Base-by-base conservation (phyloP, 208 protist genomes). In the Trypanosomatidae sp. region DNA sequence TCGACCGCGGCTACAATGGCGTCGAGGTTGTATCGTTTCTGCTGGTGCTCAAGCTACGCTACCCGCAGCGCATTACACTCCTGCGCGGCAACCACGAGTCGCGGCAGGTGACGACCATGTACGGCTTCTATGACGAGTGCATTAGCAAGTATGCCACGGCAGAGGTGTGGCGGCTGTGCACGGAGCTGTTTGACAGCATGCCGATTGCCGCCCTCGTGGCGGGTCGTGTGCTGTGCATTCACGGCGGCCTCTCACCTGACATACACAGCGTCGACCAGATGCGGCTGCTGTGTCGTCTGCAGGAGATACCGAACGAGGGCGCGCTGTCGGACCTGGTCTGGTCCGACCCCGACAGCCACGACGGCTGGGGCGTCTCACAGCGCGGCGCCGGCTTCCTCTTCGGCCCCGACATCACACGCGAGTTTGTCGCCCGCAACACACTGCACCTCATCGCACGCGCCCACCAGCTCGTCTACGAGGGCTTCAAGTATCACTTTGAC, bases 141-240 rank as follows among this genome's bases (percentile, higher is more conserved):
- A 61, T 61, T 18, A 37, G 53, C 16, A 93, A 94, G 58, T 95
- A 83, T 55, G 50, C 61, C 23, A 92, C 76, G 3, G 83, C 87
- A 1, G 96, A 97, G 38, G 91, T 99, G 10, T 99, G 98, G 98
- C 67, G 83, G 21, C 79, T 95, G 45, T 99, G 92, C 53, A 99
- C 95, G 7, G 96, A 99, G 37, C 81, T 99, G 26, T 99, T 99
- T 56, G 97, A 99, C 72, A 98, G 96, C 65, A 79, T 99, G 39
- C 86, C 89, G 4, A 82, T 99, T n/a, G 83, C 92, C 13, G 97
- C 97, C 2, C 44, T 99, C 0, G 81, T 99, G 28, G 97, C 98
- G 11, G 92, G 93, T 26, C 60, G 73, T 26, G 85, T 89, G 0
- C 88, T 98, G 21, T 97, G 93, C 62, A 93, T 99, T 18, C 98